These are phyloP conservation scores for Pugionium cornutum DNA, from an alignment of 345 rosid genomes.

Conservation along the genomic window DNA sequence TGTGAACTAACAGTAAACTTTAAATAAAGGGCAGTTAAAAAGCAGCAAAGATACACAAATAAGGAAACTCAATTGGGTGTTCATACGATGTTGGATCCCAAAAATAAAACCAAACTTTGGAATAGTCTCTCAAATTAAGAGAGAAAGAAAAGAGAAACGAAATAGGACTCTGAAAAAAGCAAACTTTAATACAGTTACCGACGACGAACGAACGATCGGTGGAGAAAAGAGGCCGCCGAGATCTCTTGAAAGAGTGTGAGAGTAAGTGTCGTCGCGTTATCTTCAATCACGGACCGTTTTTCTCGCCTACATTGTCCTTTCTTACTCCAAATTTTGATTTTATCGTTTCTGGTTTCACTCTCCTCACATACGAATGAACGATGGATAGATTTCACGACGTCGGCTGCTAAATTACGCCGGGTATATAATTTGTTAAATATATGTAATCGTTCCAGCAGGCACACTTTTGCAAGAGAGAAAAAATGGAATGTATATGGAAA, in stretches of 20 bases:
- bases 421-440: background rate
- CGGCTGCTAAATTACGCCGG: slow-evolving; percentile 1
- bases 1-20: background rate
- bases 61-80: slow-evolving; percentile 23
- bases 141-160: background rate
- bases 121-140: background rate
- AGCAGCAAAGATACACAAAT: background rate
- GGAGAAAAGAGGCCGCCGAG: slow-evolving; percentile 12
- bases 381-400: slow-evolving; percentile 35
- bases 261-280: slow-evolving; percentile 15
- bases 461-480: too few species aligned
- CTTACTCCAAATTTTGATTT: slow-evolving; percentile 9
- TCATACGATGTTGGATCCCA: slow-evolving; percentile 10
- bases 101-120: slow-evolving; percentile 6
- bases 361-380: slow-evolving; percentile 32
- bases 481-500: background rate
- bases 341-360: slow-evolving; percentile 37
- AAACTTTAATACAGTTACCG: slow-evolving; percentile 11
- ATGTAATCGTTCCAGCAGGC: background rate
- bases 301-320: slow-evolving; percentile 18
- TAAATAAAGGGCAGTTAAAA: background rate
- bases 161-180: background rate
- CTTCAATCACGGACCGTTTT: slow-evolving; percentile 26
- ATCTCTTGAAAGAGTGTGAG: slow-evolving; percentile 18
- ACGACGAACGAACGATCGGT: slow-evolving; percentile 20